Base-by-base conservation (phyloP, 73 alveolate genomes). In the Paramecium biaurelia region DNA sequence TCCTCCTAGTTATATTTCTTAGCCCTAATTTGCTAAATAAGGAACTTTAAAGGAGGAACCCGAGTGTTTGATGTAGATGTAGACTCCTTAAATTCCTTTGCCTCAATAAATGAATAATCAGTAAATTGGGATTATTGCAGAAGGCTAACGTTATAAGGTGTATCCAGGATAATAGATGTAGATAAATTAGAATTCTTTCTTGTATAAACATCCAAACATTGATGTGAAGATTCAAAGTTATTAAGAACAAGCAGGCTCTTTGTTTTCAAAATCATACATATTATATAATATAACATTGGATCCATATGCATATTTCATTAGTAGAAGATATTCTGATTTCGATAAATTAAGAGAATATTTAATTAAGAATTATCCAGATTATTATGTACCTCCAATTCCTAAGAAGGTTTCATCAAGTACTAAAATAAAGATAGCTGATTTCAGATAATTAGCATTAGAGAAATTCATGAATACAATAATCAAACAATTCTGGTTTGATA, bases 331-430 rank as follows among this genome's bases (percentile, higher is more conserved):
- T 47, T 42, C 90, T 42, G 90, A 79, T 15, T 79, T 79, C 12
- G 90, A 79, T 18, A 79, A 79, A 45, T 45, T 79, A 41, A 79
- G 90, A 23, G 90, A 79, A 79, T 79, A 79, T 47, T 47, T 79
- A 32, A 21, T 42, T 0, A 79, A 79, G 37, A 79, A 47, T 79
- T 79, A 79, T 43, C 90, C 90, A 24, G 90, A 79, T 20, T 79
- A 43, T 18, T 30, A 14, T 24, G 90, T 79, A 0, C 90, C 90
- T 2, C 90, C 90, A n/a, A 79, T 79, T 43, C 76, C 90, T 10
- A 23, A 79, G 72, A 79, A 79, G 47, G 90, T 79, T 5, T 4
- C 45, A 20, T 74, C 87, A 7, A 79, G 90, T 79, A 79, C 45
- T 15, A 24, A 38, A 6, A 58, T 28, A 20, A n/a, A 21, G 56